phyloP scores from a whole-genome alignment of 108 stramenopile genomes.

The Epithemia pelagica region DNA sequence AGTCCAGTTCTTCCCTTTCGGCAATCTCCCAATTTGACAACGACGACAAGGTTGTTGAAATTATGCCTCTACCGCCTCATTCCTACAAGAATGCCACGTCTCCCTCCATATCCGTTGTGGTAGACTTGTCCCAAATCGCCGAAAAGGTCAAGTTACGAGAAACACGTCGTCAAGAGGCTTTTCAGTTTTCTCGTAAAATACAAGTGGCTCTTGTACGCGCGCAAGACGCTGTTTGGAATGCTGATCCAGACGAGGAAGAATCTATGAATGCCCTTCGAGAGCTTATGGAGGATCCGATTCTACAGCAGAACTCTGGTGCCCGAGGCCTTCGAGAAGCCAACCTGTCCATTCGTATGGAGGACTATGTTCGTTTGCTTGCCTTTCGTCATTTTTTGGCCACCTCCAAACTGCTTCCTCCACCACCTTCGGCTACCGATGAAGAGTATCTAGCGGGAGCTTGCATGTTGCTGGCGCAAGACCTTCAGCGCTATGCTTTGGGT shows the following conservation, averaged over 20 bases:
- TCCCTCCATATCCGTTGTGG: neutral
- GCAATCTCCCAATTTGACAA: no score
- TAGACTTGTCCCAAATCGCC: neutral
- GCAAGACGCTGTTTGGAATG: slow-evolving; percentile 27
- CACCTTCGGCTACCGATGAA: slow-evolving; percentile 52
- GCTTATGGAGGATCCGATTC: neutral
- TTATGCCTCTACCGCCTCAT: neutral
- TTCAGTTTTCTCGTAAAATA: slow-evolving; percentile 39
- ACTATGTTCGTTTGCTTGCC: slow-evolving; percentile 50
- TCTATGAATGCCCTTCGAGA: slow-evolving; percentile 3
- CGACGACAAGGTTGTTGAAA: no score
- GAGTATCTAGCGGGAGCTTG: slow-evolving; percentile 74
- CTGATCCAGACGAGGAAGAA: neutral
- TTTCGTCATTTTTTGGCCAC: slow-evolving; percentile 48
- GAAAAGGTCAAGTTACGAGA: slow-evolving; percentile 14
- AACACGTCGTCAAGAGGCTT: slow-evolving; percentile 32
- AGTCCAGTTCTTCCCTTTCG: no score
- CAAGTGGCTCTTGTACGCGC: slow-evolving; percentile 36
- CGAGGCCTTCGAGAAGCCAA: slow-evolving; percentile 39
- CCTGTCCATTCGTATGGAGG: slow-evolving; percentile 47
- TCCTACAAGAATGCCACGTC: no score
- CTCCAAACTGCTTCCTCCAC: slow-evolving; percentile 31
- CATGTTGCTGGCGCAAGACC: slow-evolving; percentile 63
- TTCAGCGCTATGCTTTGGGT: slow-evolving; percentile 56
- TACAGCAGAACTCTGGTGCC: neutral